phyloP scores from a whole-genome alignment of 345 rosid species.

The Bruguiera sexangula region DNA sequence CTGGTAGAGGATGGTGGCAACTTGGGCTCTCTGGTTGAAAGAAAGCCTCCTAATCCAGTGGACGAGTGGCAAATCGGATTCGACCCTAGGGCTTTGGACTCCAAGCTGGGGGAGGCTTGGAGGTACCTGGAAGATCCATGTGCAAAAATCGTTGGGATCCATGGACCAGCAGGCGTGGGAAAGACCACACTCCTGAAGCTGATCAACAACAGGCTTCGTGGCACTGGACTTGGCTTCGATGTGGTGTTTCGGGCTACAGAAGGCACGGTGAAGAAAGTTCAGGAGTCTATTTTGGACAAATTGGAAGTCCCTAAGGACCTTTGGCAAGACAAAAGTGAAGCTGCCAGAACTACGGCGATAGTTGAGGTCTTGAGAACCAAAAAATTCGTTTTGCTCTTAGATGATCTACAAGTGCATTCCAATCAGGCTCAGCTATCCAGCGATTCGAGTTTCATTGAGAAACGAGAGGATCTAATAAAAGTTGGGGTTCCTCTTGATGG shows the following conservation, averaged over 20 bases:
- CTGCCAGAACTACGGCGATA: not conserved
- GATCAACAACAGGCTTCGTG: not conserved
- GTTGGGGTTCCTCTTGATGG: conserved; percentile 13
- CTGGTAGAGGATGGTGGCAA: not conserved
- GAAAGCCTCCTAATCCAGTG: not conserved
- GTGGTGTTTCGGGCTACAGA: not conserved
- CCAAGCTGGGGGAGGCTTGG: not conserved
- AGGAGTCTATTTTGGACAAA: conserved; percentile 8
- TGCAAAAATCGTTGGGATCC: not conserved
- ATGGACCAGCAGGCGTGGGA: not conserved
- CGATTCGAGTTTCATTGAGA: not conserved
- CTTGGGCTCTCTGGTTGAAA: not conserved
- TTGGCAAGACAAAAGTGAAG: conserved; percentile 7
- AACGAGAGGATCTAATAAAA: conserved; percentile 1
- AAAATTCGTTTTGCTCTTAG: conserved; percentile 12
- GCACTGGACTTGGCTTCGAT: not conserved
- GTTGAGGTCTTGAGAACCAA: not conserved
- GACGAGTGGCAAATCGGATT: not conserved
- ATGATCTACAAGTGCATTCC: conserved; percentile 6
- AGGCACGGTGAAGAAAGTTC: conserved; percentile 1
- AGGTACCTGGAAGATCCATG: not conserved
- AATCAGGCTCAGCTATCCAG: not conserved
- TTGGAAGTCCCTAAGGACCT: not conserved
- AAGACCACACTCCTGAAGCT: conserved; percentile 12
- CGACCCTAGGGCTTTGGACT: not conserved